Evolutionary conservation across 306 rosid species (phyloP).

Genomic region (Cyamopsis tetragonoloba): DNA sequence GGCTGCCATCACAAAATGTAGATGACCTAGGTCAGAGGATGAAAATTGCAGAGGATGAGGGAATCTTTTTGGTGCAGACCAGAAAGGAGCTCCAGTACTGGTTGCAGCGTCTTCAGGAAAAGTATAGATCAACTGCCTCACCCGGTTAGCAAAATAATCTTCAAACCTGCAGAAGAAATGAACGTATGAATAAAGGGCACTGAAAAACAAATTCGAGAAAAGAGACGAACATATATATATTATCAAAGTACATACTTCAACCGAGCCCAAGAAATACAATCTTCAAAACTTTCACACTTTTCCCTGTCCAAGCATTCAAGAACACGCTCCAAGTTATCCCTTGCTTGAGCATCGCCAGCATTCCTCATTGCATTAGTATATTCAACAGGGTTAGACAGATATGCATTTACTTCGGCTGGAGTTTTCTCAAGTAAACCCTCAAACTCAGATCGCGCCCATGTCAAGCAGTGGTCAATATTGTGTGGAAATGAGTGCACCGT

Average conservation of each 20-base stretch:
- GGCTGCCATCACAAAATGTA: slow-evolving; percentile 60
- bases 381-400: slow-evolving; percentile 66
- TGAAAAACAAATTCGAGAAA: background rate
- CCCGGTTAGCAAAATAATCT: slow-evolving; percentile 70
- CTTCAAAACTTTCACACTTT: slow-evolving; percentile 68
- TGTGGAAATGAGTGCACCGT: slow-evolving; percentile 91
- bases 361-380: slow-evolving; percentile 53
- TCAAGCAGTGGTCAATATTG: slow-evolving; percentile 89
- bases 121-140: slow-evolving; percentile 81
- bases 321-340: slow-evolving; percentile 80
- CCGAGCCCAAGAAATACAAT: slow-evolving; percentile 81
- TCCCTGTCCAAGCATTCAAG: slow-evolving; percentile 76
- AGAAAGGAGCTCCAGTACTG: slow-evolving; percentile 78
- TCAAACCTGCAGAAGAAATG: slow-evolving; percentile 64
- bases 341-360: slow-evolving; percentile 88
- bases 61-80: slow-evolving; percentile 94
- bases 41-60: slow-evolving; percentile 77
- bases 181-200: background rate
- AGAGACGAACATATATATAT: background rate
- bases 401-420: slow-evolving; percentile 81
- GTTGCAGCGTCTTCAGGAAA: slow-evolving; percentile 88
- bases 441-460: slow-evolving; percentile 95
- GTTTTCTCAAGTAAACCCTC: slow-evolving; percentile 91
- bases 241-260: slow-evolving; percentile 46
- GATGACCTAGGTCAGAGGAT: slow-evolving; percentile 53